A percentile compares a stretch with the other conserved stretches of the same genome.
Conservation (phyloP, 129 eudicot species). For the Ambrosia artemisiifolia region DNA sequence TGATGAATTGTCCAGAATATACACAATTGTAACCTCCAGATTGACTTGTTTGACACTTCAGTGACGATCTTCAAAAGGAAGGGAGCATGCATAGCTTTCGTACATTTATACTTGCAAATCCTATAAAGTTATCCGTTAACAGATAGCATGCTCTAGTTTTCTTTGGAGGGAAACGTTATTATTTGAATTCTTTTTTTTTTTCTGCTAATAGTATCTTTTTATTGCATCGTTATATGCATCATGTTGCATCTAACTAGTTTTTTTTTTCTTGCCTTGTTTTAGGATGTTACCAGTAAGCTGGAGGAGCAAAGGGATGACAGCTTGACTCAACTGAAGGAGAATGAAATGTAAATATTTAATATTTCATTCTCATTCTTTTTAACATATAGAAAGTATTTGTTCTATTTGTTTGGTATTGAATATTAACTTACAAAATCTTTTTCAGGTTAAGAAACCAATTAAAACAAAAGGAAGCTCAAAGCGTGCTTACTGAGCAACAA, state of each 20-base stretch:
- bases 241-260: conserved; percentile 1
- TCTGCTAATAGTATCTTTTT: neutral
- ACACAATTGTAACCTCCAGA: neutral
- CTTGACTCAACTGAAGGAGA: conserved; percentile 78
- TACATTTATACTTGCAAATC: neutral
- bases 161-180: neutral
- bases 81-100: neutral
- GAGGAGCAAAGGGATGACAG: conserved; percentile 89
- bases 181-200: too few species aligned
- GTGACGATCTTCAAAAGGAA: neutral
- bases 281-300: conserved; percentile 87
- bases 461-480: conserved; percentile 82
- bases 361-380: neutral
- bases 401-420: conserved; percentile 4
- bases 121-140: neutral
- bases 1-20: too few species aligned
- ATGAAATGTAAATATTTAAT: conserved; percentile 60
- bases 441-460: conserved; percentile 75
- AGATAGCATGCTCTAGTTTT: neutral
- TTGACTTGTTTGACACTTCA: neutral
- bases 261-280: conserved; percentile 23
- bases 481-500: conserved; percentile 76
- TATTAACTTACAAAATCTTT: conserved; percentile 3
- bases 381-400: neutral
- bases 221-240: conserved; percentile 3